A percentile compares a stretch with the other conserved stretches of the same genome.
phyloP scores from a whole-genome alignment of 495 filamentous ascomycete species.

The Coniosporium apollinis region DNA sequence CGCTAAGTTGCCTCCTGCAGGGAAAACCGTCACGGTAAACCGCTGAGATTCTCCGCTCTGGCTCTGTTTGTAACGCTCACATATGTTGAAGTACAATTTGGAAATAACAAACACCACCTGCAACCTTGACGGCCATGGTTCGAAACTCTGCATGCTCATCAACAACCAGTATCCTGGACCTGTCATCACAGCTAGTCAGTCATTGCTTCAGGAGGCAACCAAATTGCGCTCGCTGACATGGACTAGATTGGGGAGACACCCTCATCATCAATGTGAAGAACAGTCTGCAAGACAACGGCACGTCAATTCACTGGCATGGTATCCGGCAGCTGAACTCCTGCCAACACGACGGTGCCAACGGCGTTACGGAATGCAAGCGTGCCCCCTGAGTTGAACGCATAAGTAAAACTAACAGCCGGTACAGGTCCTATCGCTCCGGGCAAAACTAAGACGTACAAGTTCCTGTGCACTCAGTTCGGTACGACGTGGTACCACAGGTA shows the following conservation, averaged over 20 bases:
- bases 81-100: constrained; percentile 8
- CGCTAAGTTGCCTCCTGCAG: constrained; percentile 10
- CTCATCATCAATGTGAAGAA: constrained; percentile 21
- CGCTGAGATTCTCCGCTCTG: too few relatives aligned
- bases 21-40: constrained; percentile 8
- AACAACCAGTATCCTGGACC: constrained; percentile 22
- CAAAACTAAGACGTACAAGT: constrained; percentile 19
- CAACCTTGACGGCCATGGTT: constrained; percentile 7
- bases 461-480: constrained; percentile 22
- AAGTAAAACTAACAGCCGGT: constrained; percentile 2
- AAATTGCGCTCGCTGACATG: constrained; percentile 1
- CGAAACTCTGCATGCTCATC: constrained; percentile 7
- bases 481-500: constrained; percentile 25
- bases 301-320: constrained; percentile 25
- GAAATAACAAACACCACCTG: constrained; percentile 10
- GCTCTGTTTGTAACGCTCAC: too few relatives aligned
- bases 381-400: not conserved
- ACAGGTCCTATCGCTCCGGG: constrained; percentile 21
- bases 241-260: constrained; percentile 22
- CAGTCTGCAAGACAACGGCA: constrained; percentile 21
- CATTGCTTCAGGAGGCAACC: not conserved
- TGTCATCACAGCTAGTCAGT: constrained; percentile 16
- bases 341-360: constrained; percentile 19
- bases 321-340: constrained; percentile 18
- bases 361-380: constrained; percentile 20